phyloP scores from a whole-genome alignment of 1,284 basidiomycete species.

The Wallemia ichthyophaga region DNA sequence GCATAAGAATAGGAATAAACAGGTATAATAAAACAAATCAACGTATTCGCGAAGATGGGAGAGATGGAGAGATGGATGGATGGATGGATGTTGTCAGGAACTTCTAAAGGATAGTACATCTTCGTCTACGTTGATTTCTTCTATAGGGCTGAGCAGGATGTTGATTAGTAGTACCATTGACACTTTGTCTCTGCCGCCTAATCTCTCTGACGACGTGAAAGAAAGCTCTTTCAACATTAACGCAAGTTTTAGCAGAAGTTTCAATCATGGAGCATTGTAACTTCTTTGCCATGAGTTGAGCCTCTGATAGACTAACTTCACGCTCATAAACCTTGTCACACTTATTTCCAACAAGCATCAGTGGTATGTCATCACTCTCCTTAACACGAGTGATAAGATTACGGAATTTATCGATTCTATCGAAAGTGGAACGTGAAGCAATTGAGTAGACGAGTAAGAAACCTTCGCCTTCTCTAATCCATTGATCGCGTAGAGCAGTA shows the following conservation, averaged over 20 bases:
- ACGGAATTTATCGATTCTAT: constrained; percentile 76
- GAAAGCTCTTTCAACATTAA: constrained; percentile 85
- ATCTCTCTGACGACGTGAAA: constrained; percentile 66
- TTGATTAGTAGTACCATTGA: neutral
- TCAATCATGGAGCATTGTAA: constrained; percentile 90
- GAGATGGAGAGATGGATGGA: neutral
- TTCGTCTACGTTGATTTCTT: neutral
- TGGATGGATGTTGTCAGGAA: neutral
- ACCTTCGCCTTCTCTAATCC: constrained; percentile 97
- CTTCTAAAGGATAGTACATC: neutral
- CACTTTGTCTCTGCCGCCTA: constrained; percentile 15
- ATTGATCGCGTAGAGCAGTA: constrained; percentile 90
- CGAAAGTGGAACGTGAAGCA: constrained; percentile 73
- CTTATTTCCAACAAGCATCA: constrained; percentile 25
- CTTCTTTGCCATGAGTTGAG: constrained; percentile 45
- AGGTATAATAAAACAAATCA: no score
- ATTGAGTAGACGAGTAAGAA: constrained; percentile 98
- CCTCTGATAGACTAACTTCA: constrained; percentile 68
- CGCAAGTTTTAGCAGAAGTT: constrained; percentile 77
- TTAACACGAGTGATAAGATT: constrained; percentile 83
- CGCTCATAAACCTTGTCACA: constrained; percentile 57
- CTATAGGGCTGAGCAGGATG: neutral
- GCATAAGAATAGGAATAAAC: no score
- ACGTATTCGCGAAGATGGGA: no score
- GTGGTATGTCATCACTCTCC: constrained; percentile 34